Conservation (phyloP, 2,329 filamentous ascomycete species). For the Nigrograna mackinnonii region DNA sequence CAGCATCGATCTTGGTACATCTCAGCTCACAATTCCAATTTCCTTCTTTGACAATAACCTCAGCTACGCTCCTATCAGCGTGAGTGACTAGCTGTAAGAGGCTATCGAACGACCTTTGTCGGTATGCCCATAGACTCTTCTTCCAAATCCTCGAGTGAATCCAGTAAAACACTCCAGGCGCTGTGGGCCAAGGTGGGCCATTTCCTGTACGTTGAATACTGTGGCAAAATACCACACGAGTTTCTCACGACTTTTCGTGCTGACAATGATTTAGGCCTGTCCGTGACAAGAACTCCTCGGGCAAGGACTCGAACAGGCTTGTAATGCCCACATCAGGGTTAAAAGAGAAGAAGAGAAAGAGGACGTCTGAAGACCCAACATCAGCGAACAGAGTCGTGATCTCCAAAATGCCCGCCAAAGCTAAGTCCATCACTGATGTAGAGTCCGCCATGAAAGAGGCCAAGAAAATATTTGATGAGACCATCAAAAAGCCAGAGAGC, state of each 20-base stretch:
- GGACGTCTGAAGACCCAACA: conserved; percentile 22
- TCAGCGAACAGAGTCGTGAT: conserved; percentile 12
- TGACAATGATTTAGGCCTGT: too few species aligned
- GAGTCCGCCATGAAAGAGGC: conserved; percentile 1
- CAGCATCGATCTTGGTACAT: too few species aligned
- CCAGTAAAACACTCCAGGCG: conserved; percentile 20
- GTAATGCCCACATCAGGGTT: conserved; percentile 34
- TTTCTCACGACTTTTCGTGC: too few species aligned
- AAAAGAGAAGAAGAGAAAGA: conserved; percentile 36
- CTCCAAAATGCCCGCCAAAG: conserved; percentile 13
- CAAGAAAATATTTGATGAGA: conserved; percentile 10
- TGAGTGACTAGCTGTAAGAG: conserved; percentile 27
- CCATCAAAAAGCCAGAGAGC: conserved; percentile 2
- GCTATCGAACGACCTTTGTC: conserved; percentile 15
- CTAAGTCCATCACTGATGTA: conserved; percentile 6
- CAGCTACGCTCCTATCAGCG: conserved; percentile 12
- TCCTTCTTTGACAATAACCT: conserved; percentile 6
- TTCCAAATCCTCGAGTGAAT: conserved; percentile 27
- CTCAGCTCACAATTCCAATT: too few species aligned
- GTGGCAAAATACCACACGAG: too few species aligned
- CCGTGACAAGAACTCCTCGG: conserved; percentile 30
- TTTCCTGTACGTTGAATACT: too few species aligned
- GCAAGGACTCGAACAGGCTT: conserved; percentile 22
- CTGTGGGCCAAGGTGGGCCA: too few species aligned
- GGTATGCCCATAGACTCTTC: conserved; percentile 35